These are phyloP conservation scores for Termitomyces sp. DNA, from an alignment of 1,284 basidiomycete genomes.

Conservation along the genomic window DNA sequence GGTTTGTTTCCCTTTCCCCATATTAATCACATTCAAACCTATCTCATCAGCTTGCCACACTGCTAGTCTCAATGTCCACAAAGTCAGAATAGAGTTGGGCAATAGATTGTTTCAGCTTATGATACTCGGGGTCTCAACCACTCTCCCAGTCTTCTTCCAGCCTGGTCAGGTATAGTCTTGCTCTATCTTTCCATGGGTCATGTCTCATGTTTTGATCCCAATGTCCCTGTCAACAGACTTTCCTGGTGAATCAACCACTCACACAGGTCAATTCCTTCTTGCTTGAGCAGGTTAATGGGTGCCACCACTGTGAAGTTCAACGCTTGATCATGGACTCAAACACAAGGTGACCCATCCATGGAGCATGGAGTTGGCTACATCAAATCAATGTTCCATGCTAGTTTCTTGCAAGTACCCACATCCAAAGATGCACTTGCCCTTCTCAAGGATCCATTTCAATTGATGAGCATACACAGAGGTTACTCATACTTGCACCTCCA, in stretches of 20 bases:
- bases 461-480: neutral
- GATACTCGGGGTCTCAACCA: no score
- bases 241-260: neutral
- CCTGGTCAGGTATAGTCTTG: neutral
- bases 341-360: neutral
- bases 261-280: neutral
- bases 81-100: no score
- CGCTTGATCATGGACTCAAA: neutral
- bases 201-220: neutral
- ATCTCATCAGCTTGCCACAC: no score
- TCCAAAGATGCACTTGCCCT: neutral
- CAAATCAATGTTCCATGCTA: neutral
- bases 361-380: neutral
- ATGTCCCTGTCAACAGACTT: neutral
- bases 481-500: neutral
- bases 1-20: neutral
- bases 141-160: neutral
- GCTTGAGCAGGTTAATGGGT: neutral
- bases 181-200: no score
- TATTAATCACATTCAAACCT: no score
- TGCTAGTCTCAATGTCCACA: no score
- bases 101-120: no score
- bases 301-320: neutral
- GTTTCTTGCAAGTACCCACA: accelerated
- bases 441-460: neutral